phyloP scores from a whole-genome alignment of 768 basidiomycete genomes.

The Rhizopogon salebrosus region DNA sequence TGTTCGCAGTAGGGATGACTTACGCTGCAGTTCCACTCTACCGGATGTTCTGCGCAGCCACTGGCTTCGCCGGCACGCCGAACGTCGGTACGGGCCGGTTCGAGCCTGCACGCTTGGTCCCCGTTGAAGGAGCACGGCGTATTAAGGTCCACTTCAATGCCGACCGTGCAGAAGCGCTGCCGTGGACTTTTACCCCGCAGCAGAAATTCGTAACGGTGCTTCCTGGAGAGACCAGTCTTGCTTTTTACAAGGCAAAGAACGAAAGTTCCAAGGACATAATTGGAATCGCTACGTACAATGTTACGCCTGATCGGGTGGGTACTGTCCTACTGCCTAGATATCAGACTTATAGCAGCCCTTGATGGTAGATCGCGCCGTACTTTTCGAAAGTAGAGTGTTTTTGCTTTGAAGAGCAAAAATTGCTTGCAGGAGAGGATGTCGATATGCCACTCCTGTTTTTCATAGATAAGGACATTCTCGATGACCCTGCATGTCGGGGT shows the following conservation, averaged over 20 bases:
- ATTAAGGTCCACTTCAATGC: slow-evolving; percentile 97
- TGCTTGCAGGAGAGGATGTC: slow-evolving; percentile 92
- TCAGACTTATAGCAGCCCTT: not conserved
- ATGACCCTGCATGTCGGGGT: slow-evolving; percentile 83
- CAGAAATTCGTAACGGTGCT: slow-evolving; percentile 87
- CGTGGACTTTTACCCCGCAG: slow-evolving; percentile 90
- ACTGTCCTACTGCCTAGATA: not conserved
- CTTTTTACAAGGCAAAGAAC: slow-evolving; percentile 95
- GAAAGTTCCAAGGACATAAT: slow-evolving; percentile 82
- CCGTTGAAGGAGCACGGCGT: slow-evolving; percentile 58
- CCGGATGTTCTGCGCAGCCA: slow-evolving; percentile 96
- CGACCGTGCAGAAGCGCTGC: slow-evolving; percentile 80
- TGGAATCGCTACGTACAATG: slow-evolving; percentile 98
- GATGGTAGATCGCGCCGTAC: slow-evolving; percentile 83
- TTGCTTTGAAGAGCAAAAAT: slow-evolving; percentile 97
- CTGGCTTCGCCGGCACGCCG: slow-evolving; percentile 94
- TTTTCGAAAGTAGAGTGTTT: slow-evolving; percentile 99
- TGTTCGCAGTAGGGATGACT: slow-evolving; percentile 77
- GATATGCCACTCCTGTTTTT: slow-evolving; percentile 99
- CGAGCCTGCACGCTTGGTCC: slow-evolving; percentile 79
- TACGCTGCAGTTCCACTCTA: slow-evolving; percentile 98
- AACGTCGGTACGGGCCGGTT: slow-evolving; percentile 83
- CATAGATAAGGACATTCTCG: slow-evolving; percentile 94
- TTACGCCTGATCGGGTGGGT: slow-evolving; percentile 92
- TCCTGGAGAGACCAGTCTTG: slow-evolving; percentile 93